Evolutionary conservation across 148 eudicot genomes (phyloP).

Genomic region (Chenopodium suecicum): DNA sequence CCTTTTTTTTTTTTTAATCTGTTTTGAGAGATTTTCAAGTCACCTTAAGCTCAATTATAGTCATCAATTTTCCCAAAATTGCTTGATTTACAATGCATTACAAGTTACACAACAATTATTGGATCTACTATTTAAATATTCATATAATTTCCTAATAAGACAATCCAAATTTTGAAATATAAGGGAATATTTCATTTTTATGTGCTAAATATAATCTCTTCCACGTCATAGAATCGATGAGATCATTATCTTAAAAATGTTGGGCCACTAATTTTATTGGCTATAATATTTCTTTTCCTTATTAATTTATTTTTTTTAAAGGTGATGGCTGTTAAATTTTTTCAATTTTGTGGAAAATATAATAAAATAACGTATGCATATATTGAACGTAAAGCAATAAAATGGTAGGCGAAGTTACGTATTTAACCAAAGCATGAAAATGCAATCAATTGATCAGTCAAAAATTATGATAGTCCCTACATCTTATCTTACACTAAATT

Average conservation of each 20-base stretch:
- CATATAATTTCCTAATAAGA: neutral
- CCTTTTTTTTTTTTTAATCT: neutral
- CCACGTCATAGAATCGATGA: conserved; percentile 7
- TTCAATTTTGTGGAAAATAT: too few species aligned
- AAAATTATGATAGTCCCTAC: conserved; percentile 3
- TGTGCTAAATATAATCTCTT: neutral
- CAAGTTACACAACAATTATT: neutral
- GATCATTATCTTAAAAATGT: neutral
- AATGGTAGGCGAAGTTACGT: neutral
- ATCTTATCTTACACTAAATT: conserved; percentile 8
- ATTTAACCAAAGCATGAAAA: neutral
- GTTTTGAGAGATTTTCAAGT: neutral
- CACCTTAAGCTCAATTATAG: neutral
- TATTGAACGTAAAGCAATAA: neutral
- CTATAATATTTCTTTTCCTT: neutral
- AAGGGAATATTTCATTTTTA: neutral
- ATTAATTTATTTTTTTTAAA: too few species aligned
- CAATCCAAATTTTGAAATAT: neutral
- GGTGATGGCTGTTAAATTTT: neutral
- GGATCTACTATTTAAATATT: neutral
- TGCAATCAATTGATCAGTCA: neutral
- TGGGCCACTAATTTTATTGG: neutral
- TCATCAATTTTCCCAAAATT: neutral
- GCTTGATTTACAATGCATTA: neutral
- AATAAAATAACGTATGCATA: too few species aligned